phyloP scores from a whole-genome alignment of 164 flowering plant genomes.

The Berberis vulgaris region DNA sequence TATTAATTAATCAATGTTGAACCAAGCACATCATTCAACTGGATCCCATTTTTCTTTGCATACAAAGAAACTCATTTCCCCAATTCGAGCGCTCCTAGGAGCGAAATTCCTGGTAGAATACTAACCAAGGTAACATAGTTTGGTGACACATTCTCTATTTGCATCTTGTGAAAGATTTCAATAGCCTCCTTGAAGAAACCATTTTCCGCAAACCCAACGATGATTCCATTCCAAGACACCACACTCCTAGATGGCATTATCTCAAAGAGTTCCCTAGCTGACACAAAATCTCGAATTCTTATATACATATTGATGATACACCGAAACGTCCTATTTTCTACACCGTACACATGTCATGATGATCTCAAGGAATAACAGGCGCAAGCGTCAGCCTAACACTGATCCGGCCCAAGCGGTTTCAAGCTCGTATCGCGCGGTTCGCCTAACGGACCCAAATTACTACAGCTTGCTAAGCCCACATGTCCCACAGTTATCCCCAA shows the following conservation, averaged over 20 bases:
- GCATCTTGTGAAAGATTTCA: slow-evolving; percentile 51
- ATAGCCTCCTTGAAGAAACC: slow-evolving; percentile 49
- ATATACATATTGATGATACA: slow-evolving; percentile 50
- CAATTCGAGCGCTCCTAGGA: slow-evolving; percentile 43
- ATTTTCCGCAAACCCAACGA: slow-evolving; percentile 51
- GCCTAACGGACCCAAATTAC: too few species aligned
- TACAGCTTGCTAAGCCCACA: too few species aligned
- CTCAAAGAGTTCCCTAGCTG: slow-evolving; percentile 41
- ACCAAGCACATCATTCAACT: slow-evolving; percentile 49
- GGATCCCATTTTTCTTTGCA: slow-evolving; percentile 33
- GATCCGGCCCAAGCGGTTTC: too few species aligned
- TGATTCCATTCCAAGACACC: slow-evolving; percentile 68
- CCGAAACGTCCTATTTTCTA: too few species aligned
- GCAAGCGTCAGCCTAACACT: too few species aligned
- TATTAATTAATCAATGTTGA: slow-evolving; percentile 54
- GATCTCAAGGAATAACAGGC: too few species aligned
- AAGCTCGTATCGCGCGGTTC: too few species aligned
- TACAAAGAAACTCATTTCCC: slow-evolving; percentile 56
- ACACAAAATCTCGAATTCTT: slow-evolving; percentile 23
- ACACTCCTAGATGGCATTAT: slow-evolving; percentile 49
- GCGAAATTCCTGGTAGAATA: slow-evolving; percentile 45
- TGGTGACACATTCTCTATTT: slow-evolving; percentile 27
- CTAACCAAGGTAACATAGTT: slow-evolving; percentile 59
- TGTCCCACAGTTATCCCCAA: too few species aligned
- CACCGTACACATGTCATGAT: too few species aligned